Evolutionary conservation across 1,139 yeast species (phyloP).

Genomic region (Debaryomyces sp.): DNA sequence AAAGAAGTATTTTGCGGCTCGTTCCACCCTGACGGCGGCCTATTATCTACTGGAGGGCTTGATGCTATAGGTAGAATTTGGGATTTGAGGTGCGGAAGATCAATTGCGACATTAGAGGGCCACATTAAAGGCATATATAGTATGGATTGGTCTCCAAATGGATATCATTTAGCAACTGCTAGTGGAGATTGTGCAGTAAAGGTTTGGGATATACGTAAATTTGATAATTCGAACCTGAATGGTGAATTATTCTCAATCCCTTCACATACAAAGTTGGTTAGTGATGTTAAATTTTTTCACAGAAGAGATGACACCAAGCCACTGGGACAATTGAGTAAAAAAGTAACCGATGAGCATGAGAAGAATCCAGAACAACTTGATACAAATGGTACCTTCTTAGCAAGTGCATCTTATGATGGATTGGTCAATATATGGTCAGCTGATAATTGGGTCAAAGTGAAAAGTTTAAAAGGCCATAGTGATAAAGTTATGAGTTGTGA

Average conservation of each 20-base stretch:
- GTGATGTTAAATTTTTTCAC: constrained; percentile 61
- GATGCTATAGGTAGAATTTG: constrained; percentile 78
- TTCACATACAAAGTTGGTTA: constrained; percentile 75
- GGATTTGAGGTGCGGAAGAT: constrained; percentile 84
- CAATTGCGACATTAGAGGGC: constrained; percentile 59
- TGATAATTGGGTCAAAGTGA: constrained; percentile 70
- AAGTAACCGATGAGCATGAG: constrained; percentile 35
- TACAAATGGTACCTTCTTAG: constrained; percentile 51
- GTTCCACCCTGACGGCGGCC: constrained; percentile 78
- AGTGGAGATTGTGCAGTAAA: constrained; percentile 82
- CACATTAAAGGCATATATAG: constrained; percentile 76
- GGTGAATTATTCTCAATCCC: constrained; percentile 57
- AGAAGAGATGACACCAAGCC: constrained; percentile 17
- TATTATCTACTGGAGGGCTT: constrained; percentile 75
- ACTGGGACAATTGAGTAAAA: constrained; percentile 10
- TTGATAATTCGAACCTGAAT: constrained; percentile 23
- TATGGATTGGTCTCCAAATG: constrained; percentile 76
- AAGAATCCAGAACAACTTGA: constrained; percentile 23
- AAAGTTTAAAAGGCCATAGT: constrained; percentile 59
- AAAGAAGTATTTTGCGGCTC: constrained; percentile 67
- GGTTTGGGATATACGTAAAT: constrained; percentile 80
- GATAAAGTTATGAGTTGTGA: constrained; percentile 81
- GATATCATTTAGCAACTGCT: constrained; percentile 76
- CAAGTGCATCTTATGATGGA: constrained; percentile 74
- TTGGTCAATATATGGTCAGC: constrained; percentile 64